Conservation (phyloP, 139 green algal species). For the Pleodorina starrii region DNA sequence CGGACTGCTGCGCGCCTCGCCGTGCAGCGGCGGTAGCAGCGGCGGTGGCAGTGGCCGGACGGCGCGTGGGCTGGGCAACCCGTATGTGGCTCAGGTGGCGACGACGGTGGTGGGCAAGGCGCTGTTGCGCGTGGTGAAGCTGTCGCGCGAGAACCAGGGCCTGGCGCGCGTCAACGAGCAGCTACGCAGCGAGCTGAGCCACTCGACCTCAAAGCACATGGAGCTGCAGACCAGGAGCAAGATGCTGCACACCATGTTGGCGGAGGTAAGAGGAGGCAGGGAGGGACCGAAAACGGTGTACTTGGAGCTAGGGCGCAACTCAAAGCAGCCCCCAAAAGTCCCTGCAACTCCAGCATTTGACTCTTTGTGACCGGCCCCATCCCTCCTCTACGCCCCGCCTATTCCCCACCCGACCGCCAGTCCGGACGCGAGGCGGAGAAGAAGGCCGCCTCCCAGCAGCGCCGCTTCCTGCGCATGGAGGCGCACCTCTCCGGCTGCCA, state of each 20-base stretch:
- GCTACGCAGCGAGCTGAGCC: constrained; percentile 1
- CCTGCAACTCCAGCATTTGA: no score
- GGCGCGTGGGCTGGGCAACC: neutral
- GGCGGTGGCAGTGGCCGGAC: no score
- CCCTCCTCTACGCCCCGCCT: neutral
- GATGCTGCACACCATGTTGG: constrained; percentile 8
- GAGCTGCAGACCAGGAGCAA: constrained; percentile 16
- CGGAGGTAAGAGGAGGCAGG: neutral
- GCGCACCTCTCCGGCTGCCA: neutral
- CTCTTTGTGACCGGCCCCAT: neutral
- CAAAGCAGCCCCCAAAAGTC: no score
- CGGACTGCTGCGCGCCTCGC: neutral
- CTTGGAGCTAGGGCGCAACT: no score
- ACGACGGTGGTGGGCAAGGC: constrained; percentile 9
- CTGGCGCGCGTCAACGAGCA: constrained; percentile 36
- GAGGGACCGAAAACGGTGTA: no score
- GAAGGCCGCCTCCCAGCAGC: neutral
- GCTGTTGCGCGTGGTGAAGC: constrained; percentile 11
- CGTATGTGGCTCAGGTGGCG: neutral
- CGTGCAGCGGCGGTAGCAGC: neutral
- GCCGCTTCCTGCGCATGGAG: neutral
- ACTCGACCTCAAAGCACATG: neutral
- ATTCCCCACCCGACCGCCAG: no score
- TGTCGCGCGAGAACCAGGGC: constrained; percentile 31
- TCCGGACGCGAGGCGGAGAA: constrained; percentile 3